phyloP scores from a whole-genome alignment of 148 eudicot species.

The Amaranthus cruentus region DNA sequence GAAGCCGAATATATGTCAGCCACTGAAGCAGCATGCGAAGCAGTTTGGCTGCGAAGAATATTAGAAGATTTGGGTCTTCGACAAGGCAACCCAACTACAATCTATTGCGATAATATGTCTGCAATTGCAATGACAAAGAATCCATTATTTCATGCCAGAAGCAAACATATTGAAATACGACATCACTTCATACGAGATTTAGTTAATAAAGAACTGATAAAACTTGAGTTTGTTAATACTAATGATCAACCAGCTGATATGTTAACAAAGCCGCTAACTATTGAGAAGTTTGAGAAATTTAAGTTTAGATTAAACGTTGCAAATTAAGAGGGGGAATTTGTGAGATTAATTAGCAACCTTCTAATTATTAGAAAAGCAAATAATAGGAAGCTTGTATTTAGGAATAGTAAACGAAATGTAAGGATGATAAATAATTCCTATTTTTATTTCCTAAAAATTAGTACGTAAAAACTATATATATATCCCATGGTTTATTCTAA shows the following conservation, averaged over 20 bases:
- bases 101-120: neutral
- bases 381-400: too few species aligned
- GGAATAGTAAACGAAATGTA: too few species aligned
- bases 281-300: too few species aligned
- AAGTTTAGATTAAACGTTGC: too few species aligned
- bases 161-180: neutral
- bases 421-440: too few species aligned
- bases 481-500: too few species aligned
- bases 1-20: conserved; percentile 3
- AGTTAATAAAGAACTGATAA: neutral
- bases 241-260: neutral
- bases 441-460: too few species aligned
- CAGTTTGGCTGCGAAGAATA: neutral
- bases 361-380: too few species aligned
- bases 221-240: neutral
- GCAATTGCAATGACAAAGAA: neutral
- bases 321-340: neutral
- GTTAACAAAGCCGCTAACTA: neutral
- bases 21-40: neutral
- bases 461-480: too few species aligned
- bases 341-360: neutral
- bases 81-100: neutral
- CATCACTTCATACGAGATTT: neutral
- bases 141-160: conserved; percentile 1
- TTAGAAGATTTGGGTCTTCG: neutral